Conservation (phyloP, 768 basidiomycete species). For the Auricularia cornea region DNA sequence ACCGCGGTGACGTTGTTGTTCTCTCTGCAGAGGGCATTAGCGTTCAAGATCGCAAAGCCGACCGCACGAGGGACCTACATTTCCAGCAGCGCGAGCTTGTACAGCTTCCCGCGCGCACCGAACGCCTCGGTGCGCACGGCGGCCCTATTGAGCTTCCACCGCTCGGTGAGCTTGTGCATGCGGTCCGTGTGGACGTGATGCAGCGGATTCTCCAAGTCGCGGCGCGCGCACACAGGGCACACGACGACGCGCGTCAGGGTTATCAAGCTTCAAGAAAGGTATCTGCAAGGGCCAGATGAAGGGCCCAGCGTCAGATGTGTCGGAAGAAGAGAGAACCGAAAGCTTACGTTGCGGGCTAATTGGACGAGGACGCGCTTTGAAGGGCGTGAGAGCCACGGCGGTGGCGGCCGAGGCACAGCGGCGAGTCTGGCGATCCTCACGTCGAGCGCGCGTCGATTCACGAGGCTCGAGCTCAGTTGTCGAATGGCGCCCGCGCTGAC, state of each 20-base stretch:
- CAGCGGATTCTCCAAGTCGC: constrained; percentile 86
- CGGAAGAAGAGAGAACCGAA: too few relatives aligned
- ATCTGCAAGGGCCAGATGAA: too few relatives aligned
- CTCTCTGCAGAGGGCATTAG: constrained; percentile 48
- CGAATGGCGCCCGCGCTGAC: too few relatives aligned
- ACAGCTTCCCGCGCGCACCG: constrained; percentile 67
- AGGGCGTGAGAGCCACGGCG: too few relatives aligned
- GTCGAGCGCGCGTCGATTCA: too few relatives aligned
- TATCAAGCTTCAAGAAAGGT: constrained; percentile 59
- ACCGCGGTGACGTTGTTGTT: constrained; percentile 65
- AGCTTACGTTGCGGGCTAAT: too few relatives aligned
- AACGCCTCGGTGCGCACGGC: constrained; percentile 55
- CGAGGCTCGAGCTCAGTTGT: too few relatives aligned
- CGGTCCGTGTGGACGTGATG: constrained; percentile 67
- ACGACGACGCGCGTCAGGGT: constrained; percentile 80
- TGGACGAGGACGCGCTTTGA: too few relatives aligned
- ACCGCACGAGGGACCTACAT: constrained; percentile 50
- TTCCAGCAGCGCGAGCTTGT: constrained; percentile 74
- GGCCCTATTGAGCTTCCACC: constrained; percentile 82
- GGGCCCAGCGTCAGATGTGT: too few relatives aligned
- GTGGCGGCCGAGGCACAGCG: too few relatives aligned
- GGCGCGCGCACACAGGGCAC: constrained; percentile 68
- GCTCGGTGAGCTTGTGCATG: constrained; percentile 54
- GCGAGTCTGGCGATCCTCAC: too few relatives aligned
- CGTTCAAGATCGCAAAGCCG: not conserved